Base-by-base conservation (phyloP, 306 rosid genomes). In the Rosa chinensis region DNA sequence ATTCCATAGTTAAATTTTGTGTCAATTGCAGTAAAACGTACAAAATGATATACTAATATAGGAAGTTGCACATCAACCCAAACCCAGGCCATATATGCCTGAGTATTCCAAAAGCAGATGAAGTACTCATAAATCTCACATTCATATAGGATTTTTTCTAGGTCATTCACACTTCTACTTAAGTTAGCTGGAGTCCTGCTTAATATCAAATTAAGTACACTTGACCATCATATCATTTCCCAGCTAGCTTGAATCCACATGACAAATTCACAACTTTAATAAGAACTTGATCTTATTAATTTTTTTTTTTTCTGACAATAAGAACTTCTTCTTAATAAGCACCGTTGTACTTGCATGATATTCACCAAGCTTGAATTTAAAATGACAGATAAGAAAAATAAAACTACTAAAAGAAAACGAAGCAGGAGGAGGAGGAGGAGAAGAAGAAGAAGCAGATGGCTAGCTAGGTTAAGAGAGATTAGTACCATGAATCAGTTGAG, bases 401-500 rank as follows among this genome's bases (percentile, higher is more conserved):
- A 11, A 25, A 59, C 2, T 9, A 55, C 8, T 25, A 10, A 37
- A 64, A 37, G 18, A 52, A 42, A 40, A 56, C 63, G 23, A 12
- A 0, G 23, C 37, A 10, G 43, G 28, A n/a, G 4, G 50, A 10
- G 17, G 47, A 63, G 28, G 28, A 70, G 45, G 55, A 56, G 6
- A 21, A 0, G 13, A 3, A 40, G 50, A 67, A 67, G 72, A 40
- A 37, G 49, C 9, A 42, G 72, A 20, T 40, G 20, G 18, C 14
- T 42, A 68, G 18, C 14, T 42, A 68, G 73, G 53, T 43, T 64
- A 67, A 37, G 49, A 40, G 72, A 66, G 40, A 12, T 1, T 17
- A 50, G 73, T 86, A 94, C 98, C 98, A 84, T 66, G 97, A 90
- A 82, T 92, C 94, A 18, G 98, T 86, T 74, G 97, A 89, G 84